Evolutionary conservation across 345 rosid species (phyloP).

Genomic region (Xanthoceras sorbifolium): DNA sequence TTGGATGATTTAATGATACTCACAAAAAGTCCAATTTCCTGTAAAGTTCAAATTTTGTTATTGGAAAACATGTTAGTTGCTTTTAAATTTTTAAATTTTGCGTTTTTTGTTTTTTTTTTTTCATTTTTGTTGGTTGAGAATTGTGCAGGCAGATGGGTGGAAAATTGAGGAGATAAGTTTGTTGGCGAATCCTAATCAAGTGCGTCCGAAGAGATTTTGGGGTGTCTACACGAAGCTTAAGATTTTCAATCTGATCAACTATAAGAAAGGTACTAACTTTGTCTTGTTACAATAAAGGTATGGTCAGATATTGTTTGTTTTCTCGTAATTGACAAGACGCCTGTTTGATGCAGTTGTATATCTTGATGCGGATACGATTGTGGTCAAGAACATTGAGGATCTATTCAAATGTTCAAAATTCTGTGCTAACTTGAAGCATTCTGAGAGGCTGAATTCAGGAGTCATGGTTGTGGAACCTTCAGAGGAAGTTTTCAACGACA

Average conservation of each 20-base stretch:
- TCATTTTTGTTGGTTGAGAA: neutral
- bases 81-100: neutral
- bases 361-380: constrained; percentile 97
- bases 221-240: constrained; percentile 96
- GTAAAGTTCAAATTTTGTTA: neutral
- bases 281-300: neutral
- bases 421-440: constrained; percentile 94
- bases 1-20: no score
- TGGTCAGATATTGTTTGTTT: neutral
- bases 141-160: constrained; percentile 92
- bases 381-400: constrained; percentile 87
- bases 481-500: constrained; percentile 64
- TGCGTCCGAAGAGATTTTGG: constrained; percentile 89
- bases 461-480: constrained; percentile 99
- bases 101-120: neutral
- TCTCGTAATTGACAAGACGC: neutral
- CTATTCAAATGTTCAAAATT: constrained; percentile 78
- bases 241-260: constrained; percentile 86
- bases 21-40: no score
- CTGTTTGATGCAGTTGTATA: constrained; percentile 66
- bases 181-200: constrained; percentile 85
- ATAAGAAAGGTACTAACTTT: constrained; percentile 65
- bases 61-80: neutral
- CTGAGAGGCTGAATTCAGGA: constrained; percentile 94
- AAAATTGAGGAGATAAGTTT: constrained; percentile 86